phyloP scores from a whole-genome alignment of 805 yeast species.

The Yamadazyma kitorensis region DNA sequence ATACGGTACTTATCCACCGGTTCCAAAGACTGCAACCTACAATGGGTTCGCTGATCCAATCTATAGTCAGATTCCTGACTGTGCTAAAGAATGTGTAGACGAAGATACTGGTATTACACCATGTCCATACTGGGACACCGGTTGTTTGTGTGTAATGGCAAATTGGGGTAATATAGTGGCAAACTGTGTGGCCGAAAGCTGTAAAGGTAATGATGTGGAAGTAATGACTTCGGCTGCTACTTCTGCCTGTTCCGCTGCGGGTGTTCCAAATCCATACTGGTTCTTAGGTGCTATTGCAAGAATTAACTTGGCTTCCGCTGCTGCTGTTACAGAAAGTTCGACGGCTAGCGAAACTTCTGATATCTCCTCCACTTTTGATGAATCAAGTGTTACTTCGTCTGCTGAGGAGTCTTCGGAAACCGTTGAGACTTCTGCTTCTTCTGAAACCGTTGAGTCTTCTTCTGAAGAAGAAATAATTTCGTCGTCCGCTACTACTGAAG shows the following conservation, averaged over 20 bases:
- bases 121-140: constrained; percentile 47
- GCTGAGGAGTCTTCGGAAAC: constrained; percentile 3
- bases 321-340: constrained; percentile 16
- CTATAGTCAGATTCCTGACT: constrained; percentile 32
- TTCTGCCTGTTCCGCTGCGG: constrained; percentile 32
- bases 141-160: constrained; percentile 43
- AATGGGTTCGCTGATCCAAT: constrained; percentile 50
- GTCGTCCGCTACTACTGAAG: constrained; percentile 2
- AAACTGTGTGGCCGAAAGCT: constrained; percentile 35
- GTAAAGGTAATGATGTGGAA: constrained; percentile 30
- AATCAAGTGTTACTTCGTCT: constrained; percentile 6
- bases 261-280: constrained; percentile 32
- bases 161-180: constrained; percentile 28
- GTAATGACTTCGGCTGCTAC: constrained; percentile 27
- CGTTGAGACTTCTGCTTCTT: too few relatives aligned
- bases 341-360: constrained; percentile 2
- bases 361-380: constrained; percentile 4
- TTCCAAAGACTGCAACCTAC: constrained; percentile 43
- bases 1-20: constrained; percentile 44
- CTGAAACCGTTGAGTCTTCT: constrained; percentile 6
- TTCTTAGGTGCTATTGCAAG: constrained; percentile 31
- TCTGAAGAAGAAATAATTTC: neutral
- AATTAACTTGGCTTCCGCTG: constrained; percentile 24
- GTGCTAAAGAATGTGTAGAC: constrained; percentile 42
- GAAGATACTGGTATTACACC: constrained; percentile 34